These are phyloP conservation scores for Ceratobasidium sp. DNA, from an alignment of 1,284 basidiomycete species.

Conservation along the genomic window DNA sequence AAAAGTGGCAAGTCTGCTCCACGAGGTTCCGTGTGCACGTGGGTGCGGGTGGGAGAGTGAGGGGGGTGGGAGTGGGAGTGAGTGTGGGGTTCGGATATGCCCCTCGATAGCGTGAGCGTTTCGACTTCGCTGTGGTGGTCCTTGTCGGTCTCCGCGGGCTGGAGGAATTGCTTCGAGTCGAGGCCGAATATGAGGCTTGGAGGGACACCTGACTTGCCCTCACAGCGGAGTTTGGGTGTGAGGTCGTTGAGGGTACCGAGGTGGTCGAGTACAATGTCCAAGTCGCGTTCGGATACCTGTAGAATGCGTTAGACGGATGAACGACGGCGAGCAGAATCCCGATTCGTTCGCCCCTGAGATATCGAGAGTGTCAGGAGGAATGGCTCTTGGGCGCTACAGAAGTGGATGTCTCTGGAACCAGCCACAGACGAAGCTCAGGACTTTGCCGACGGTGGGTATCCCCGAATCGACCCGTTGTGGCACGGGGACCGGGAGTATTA, in stretches of 20 bases:
- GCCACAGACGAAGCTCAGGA: too few species aligned
- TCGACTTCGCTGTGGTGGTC: constrained; percentile 82
- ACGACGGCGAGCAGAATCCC: neutral
- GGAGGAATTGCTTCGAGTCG: constrained; percentile 75
- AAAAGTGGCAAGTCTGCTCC: constrained; percentile 1
- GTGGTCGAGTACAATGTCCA: constrained; percentile 84
- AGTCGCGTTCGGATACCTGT: constrained; percentile 66
- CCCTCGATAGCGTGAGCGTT: constrained; percentile 67
- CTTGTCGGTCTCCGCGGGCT: constrained; percentile 42
- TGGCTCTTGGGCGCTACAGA: too few species aligned
- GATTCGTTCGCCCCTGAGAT: too few species aligned
- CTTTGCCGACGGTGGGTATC: too few species aligned
- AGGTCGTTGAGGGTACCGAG: constrained; percentile 87
- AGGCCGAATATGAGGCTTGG: constrained; percentile 82
- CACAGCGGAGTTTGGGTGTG: constrained; percentile 81
- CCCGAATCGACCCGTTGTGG: too few species aligned
- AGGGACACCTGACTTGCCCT: constrained; percentile 68
- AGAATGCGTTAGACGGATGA: neutral
- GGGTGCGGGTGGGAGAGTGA: constrained; percentile 45
- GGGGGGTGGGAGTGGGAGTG: constrained; percentile 47
- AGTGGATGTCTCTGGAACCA: too few species aligned
- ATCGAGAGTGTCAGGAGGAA: too few species aligned
- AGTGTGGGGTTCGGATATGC: constrained; percentile 46
- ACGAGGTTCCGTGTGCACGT: neutral
- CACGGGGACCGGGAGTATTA: too few species aligned